Conservation (phyloP, 768 basidiomycete genomes). For the Coprinopsis sp. region DNA sequence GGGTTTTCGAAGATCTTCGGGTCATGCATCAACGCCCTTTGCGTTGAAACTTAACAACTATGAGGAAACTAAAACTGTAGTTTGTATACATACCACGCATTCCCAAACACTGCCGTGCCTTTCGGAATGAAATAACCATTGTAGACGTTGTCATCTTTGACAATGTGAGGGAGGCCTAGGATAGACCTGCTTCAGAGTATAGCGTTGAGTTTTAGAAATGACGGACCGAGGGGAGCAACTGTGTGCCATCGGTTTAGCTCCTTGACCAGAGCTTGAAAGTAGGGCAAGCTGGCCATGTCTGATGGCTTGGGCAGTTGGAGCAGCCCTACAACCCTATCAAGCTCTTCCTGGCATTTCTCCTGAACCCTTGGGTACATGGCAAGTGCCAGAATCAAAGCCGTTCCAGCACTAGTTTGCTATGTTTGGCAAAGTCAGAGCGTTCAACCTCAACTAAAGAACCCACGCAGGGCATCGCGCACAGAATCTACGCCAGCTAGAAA, state of each 20-base stretch:
- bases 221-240: neutral
- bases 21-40: slow-evolving; percentile 45
- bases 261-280: slow-evolving; percentile 20
- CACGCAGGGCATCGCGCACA: neutral
- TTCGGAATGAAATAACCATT: neutral
- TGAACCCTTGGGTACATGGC: slow-evolving; percentile 11
- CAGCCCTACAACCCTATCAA: slow-evolving; percentile 21
- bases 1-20: slow-evolving; percentile 46
- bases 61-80: too few species aligned
- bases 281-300: slow-evolving; percentile 21
- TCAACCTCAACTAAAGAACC: neutral
- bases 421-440: neutral
- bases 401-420: neutral
- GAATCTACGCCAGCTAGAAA: neutral
- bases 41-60: neutral
- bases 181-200: neutral
- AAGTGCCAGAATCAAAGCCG: slow-evolving; percentile 6
- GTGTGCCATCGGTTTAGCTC: slow-evolving; percentile 12
- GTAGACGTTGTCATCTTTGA: neutral
- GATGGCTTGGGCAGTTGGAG: slow-evolving; percentile 21
- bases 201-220: neutral
- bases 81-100: neutral
- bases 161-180: neutral
- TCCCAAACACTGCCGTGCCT: neutral
- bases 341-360: slow-evolving; percentile 21